Percentiles rank a stretch among this genome's conserved stretches.
phyloP scores from a whole-genome alignment of 2,329 filamentous ascomycete genomes.

The Penicillium fuscoglaucum region DNA sequence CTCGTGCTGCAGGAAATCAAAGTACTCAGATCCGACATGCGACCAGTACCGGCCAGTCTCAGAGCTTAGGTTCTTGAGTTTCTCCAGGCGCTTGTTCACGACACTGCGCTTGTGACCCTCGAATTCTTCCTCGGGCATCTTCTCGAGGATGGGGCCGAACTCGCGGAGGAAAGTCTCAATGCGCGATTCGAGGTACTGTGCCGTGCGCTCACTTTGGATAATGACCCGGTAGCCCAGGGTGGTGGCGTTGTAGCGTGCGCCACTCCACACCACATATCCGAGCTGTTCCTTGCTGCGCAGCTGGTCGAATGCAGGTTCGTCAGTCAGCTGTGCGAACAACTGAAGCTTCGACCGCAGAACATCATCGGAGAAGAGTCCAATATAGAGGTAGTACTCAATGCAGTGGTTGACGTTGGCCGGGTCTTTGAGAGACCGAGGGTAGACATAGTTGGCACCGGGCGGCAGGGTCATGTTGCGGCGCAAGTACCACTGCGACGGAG shows the following conservation, averaged over 20 bases:
- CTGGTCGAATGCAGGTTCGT: slow-evolving; percentile 93
- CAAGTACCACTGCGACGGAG: slow-evolving; percentile 76
- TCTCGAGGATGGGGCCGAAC: slow-evolving; percentile 65
- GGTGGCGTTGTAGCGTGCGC: slow-evolving; percentile 68
- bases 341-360: slow-evolving; percentile 71
- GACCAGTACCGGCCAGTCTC: slow-evolving; percentile 82
- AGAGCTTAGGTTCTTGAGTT: slow-evolving; percentile 85
- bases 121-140: slow-evolving; percentile 82
- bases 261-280: slow-evolving; percentile 92
- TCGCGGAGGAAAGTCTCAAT: slow-evolving; percentile 79
- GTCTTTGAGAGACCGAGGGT: slow-evolving; percentile 76
- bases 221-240: slow-evolving; percentile 85
- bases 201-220: slow-evolving; percentile 87
- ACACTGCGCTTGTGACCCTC: slow-evolving; percentile 88
- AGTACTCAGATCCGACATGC: slow-evolving; percentile 81
- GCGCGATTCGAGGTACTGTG: slow-evolving; percentile 78
- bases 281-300: slow-evolving; percentile 95
- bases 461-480: slow-evolving; percentile 75
- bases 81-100: slow-evolving; percentile 82
- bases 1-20: slow-evolving; percentile 83
- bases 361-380: slow-evolving; percentile 70
- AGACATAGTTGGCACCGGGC: slow-evolving; percentile 78
- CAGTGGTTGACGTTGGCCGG: slow-evolving; percentile 87
- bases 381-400: slow-evolving; percentile 73
- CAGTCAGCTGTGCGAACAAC: slow-evolving; percentile 83